Evolutionary conservation across 495 filamentous ascomycete species (phyloP).

Genomic region (Xylaria grammica): DNA sequence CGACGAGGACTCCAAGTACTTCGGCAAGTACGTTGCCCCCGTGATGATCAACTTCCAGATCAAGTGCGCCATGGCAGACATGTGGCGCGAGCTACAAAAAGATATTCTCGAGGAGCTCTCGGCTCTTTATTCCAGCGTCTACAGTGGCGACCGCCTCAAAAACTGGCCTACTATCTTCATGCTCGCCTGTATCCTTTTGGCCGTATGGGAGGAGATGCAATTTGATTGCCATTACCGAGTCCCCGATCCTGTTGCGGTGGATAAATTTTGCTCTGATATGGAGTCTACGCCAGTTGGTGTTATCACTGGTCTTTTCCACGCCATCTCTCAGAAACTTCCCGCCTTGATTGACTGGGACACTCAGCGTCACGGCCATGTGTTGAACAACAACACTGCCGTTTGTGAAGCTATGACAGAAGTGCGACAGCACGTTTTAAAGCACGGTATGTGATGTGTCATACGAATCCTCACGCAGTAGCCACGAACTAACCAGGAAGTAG

Average conservation of each 20-base stretch:
- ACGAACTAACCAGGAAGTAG: slow-evolving; percentile 41
- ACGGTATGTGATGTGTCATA: slow-evolving; percentile 60
- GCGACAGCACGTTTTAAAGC: slow-evolving; percentile 81
- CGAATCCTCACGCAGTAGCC: not conserved
- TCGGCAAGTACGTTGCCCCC: slow-evolving; percentile 84
- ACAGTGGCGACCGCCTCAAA: slow-evolving; percentile 90
- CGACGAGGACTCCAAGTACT: slow-evolving; percentile 76
- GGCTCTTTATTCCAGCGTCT: slow-evolving; percentile 85
- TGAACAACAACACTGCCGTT: slow-evolving; percentile 85
- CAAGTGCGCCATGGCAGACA: slow-evolving; percentile 90
- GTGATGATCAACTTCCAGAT: slow-evolving; percentile 99
- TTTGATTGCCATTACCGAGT: slow-evolving; percentile 94
- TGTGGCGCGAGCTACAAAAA: slow-evolving; percentile 96
- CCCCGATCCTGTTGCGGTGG: slow-evolving; percentile 77
- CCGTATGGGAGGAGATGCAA: slow-evolving; percentile 96
- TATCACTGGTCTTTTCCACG: slow-evolving; percentile 92
- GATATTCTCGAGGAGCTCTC: slow-evolving; percentile 93
- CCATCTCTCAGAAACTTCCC: slow-evolving; percentile 92
- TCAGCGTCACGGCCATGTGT: slow-evolving; percentile 79
- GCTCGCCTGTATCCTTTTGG: slow-evolving; percentile 84
- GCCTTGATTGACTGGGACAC: slow-evolving; percentile 91
- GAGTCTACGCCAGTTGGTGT: slow-evolving; percentile 91
- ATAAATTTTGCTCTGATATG: slow-evolving; percentile 95
- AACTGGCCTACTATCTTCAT: slow-evolving; percentile 99
- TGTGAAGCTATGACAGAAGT: slow-evolving; percentile 96